These are phyloP conservation scores for Paracorniculantispora psalliotae DNA, from an alignment of 2,329 filamentous ascomycete genomes.

Conservation along the genomic window DNA sequence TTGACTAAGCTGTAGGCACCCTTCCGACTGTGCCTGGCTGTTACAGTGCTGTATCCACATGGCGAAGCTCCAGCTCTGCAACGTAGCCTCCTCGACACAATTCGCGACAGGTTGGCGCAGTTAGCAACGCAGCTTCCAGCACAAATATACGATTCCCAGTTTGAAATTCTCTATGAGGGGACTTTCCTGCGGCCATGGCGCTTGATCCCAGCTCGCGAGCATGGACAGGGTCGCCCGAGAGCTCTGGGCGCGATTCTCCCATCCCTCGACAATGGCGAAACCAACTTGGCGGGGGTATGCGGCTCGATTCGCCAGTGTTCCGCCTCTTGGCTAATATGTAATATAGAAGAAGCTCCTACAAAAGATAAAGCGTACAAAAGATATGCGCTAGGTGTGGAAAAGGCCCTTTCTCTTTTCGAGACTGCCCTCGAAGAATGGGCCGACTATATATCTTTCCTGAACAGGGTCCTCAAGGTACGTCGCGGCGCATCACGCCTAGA, in stretches of 20 bases:
- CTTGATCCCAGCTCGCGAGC: slow-evolving; percentile 55
- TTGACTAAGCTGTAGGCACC: neutral
- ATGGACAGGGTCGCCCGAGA: slow-evolving; percentile 68
- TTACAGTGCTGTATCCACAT: slow-evolving; percentile 6
- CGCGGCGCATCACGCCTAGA: neutral
- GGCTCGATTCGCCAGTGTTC: slow-evolving; percentile 6
- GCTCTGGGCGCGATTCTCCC: slow-evolving; percentile 76
- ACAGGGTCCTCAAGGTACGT: slow-evolving; percentile 77
- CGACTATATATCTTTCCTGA: slow-evolving; percentile 97
- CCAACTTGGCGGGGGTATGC: slow-evolving; percentile 70
- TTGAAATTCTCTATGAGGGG: slow-evolving; percentile 12
- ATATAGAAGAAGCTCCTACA: slow-evolving; percentile 47
- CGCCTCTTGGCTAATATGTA: neutral
- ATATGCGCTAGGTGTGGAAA: slow-evolving; percentile 84
- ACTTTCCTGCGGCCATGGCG: slow-evolving; percentile 46
- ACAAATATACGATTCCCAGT: slow-evolving; percentile 9
- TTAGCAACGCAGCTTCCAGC: neutral
- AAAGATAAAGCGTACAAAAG: slow-evolving; percentile 73
- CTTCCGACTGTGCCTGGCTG: neutral
- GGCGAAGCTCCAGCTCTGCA: slow-evolving; percentile 12
- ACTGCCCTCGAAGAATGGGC: slow-evolving; percentile 96
- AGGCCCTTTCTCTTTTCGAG: slow-evolving; percentile 84
- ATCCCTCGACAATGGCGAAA: slow-evolving; percentile 71
- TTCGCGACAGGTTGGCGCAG: slow-evolving; percentile 11
- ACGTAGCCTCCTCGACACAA: slow-evolving; percentile 18